Evolutionary conservation across 148 eudicot genomes (phyloP), one percentile per base, ranked within the genome.

Genomic region (Salicornia ramosissima): DNA sequence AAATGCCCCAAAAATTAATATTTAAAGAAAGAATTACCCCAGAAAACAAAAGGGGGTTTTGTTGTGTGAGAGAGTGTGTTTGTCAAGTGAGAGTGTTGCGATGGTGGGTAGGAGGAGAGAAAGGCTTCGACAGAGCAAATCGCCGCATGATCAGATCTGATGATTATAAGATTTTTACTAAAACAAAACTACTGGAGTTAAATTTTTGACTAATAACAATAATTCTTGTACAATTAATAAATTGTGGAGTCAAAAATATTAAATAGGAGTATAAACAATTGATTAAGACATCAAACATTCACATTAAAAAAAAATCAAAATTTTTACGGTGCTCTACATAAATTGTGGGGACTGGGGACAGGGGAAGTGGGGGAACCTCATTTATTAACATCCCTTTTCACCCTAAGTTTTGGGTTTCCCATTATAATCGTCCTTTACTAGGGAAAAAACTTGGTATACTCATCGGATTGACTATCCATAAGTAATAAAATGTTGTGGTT

Each of bases 71-170:
- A 30, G 40, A 30, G 64, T 59, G 11, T 24, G 59, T 39, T 64
- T 51, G 64, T 30, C 22, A 34, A 69, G 70, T 69, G 68, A 63
- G 26, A 64, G 70, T 63, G 58, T 58, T 42, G 63, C 54, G 30
- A 42, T 25, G 28, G 33, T 52, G 26, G 29, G 46, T 22, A 34
- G 29, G 66, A n/a, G 33, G 33, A 47, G 46, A 30, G 19, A 31
- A 25, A 68, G 67, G 55, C 64, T 67, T 60, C 59, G 64, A 63
- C 64, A 52, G 56, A 64, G 70, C 52, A 67, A 49, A 59, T 70
- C 21, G 64, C 73, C 76, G 63, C 73, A 68, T 15, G 34, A 78
- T 78, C 64, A 78, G 81, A 78, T 78, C 81, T 78, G 81, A 52
- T 45, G 31, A 18, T 43, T 12, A 12, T 16, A 0, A 31, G 3